phyloP scores from a whole-genome alignment of 169 alveolate species.

The Toxoplasma gondii region DNA sequence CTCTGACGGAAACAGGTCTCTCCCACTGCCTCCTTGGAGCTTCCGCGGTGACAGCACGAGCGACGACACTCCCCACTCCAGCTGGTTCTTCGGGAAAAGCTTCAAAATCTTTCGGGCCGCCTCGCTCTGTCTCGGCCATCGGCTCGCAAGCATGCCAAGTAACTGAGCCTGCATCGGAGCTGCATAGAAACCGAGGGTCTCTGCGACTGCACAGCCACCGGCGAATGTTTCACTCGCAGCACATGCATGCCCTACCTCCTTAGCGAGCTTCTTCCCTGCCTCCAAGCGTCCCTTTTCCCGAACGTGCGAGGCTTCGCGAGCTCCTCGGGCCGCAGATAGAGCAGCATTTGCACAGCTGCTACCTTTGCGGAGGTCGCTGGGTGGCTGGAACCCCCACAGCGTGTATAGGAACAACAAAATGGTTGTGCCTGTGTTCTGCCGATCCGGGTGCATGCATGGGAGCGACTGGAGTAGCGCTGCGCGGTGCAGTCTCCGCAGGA shows the following conservation, averaged over 20 bases:
- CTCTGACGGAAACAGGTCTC: not conserved
- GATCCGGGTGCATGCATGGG: conserved; percentile 21
- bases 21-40: not conserved
- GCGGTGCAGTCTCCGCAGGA: not conserved
- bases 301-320: not conserved
- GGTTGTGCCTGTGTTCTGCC: not conserved
- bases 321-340: not conserved
- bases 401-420: not conserved
- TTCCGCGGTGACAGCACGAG: not conserved
- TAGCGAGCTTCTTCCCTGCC: too few species aligned
- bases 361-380: conserved; percentile 12
- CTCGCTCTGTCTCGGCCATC: conserved; percentile 23
- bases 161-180: not conserved
- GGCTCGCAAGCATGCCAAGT: not conserved
- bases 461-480: conserved; percentile 19
- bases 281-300: not conserved
- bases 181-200: conserved; percentile 30
- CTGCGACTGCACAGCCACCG: conserved; percentile 33
- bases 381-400: conserved; percentile 41
- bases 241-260: not conserved
- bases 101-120: not conserved
- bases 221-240: not conserved
- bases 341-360: conserved; percentile 38
- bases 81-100: not conserved
- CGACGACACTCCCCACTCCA: not conserved